phyloP scores from a whole-genome alignment of 352 stramenopile genomes.

The Pythium insidiosum region DNA sequence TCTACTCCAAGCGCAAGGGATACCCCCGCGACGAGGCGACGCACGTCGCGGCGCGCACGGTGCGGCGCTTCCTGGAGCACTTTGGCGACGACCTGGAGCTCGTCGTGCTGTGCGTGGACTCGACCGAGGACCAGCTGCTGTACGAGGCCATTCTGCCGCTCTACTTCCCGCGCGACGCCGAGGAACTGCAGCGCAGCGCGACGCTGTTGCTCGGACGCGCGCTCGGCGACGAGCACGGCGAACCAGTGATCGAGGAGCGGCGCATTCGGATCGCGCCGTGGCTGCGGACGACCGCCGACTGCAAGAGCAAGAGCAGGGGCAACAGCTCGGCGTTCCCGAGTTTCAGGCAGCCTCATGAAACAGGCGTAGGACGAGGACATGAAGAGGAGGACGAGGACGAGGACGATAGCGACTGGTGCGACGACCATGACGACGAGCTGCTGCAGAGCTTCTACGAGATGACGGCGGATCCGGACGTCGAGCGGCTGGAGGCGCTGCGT shows the following conservation, averaged over 20 bases:
- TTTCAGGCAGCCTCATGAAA: no score
- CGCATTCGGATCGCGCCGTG: constrained; percentile 62
- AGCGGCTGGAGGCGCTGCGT: constrained; percentile 36
- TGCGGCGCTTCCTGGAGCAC: constrained; percentile 76
- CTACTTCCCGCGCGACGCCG: constrained; percentile 53
- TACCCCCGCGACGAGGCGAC: constrained; percentile 76
- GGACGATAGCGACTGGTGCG: constrained; percentile 16
- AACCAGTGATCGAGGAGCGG: constrained; percentile 73
- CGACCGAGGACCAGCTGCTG: constrained; percentile 44
- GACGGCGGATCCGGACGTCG: constrained; percentile 41
- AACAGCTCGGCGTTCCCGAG: no score
- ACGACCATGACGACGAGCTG: constrained; percentile 30
- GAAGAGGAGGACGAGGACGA: constrained; percentile 17
- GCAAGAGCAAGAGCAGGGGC: no score
- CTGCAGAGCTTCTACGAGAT: constrained; percentile 56
- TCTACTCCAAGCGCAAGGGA: constrained; percentile 66
- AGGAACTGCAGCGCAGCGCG: constrained; percentile 24
- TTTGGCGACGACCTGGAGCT: constrained; percentile 45
- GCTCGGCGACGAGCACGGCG: constrained; percentile 65
- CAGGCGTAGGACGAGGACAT: constrained; percentile 5
- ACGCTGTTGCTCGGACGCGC: constrained; percentile 22
- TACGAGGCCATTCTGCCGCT: constrained; percentile 60
- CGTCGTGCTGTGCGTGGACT: constrained; percentile 61
- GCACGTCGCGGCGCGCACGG: constrained; percentile 58
- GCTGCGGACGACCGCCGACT: no score